Conservation (phyloP, 257 asterid genomes). For the Solanum pimpinellifolium region DNA sequence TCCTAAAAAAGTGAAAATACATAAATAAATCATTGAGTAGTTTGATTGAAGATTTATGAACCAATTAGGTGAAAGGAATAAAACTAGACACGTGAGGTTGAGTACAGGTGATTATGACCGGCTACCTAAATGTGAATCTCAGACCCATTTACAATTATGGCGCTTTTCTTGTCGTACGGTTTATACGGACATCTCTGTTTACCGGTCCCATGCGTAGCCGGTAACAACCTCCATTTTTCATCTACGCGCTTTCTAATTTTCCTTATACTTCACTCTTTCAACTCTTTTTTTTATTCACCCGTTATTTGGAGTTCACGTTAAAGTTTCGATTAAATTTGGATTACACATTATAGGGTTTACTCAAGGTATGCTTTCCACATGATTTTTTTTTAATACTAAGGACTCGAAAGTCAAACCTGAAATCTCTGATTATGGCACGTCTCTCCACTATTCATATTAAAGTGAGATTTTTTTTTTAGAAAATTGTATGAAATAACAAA, state of each 20-base stretch:
- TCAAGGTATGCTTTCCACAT: no score
- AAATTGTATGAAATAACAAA: no score
- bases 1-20: not conserved
- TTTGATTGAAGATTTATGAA: not conserved
- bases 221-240: not conserved
- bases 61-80: constrained; percentile 2
- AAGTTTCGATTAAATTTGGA: no score
- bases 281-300: not conserved
- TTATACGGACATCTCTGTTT: constrained; percentile 15
- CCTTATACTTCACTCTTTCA: not conserved
- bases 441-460: not conserved
- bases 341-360: no score
- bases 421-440: not conserved
- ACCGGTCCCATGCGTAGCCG: constrained; percentile 15
- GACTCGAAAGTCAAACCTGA: not conserved
- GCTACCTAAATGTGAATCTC: constrained; percentile 23
- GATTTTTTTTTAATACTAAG: no score
- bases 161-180: constrained; percentile 44
- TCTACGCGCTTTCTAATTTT: not conserved
- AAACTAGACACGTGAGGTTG: not conserved
- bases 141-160: constrained; percentile 1
- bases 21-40: not conserved
- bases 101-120: constrained; percentile 8
- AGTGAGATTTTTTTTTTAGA: not conserved
- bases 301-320: no score